These are phyloP conservation scores for Paraurostyla sp. DNA, from an alignment of 73 alveolate genomes.

Conservation along the genomic window DNA sequence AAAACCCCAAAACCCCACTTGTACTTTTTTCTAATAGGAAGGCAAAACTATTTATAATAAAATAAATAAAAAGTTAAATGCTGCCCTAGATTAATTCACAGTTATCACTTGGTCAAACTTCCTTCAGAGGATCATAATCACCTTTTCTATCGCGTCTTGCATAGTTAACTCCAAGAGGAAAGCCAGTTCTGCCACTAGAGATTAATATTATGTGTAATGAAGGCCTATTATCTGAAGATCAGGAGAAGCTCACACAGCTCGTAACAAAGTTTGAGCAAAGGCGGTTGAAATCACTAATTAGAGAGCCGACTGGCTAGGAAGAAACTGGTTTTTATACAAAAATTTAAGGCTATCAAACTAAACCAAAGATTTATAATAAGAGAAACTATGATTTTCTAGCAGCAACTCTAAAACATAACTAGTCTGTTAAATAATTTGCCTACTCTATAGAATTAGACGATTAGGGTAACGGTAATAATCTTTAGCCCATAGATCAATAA, in stretches of 20 bases:
- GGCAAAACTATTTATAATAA: too few species aligned
- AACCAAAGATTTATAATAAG: constrained; percentile 27
- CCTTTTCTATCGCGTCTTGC: not conserved
- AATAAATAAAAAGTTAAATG: constrained; percentile 5
- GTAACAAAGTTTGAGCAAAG: constrained; percentile 33
- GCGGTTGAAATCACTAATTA: constrained; percentile 16
- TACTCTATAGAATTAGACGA: constrained; percentile 31
- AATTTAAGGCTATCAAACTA: constrained; percentile 35
- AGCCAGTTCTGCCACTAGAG: constrained; percentile 1
- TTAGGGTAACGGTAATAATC: not conserved
- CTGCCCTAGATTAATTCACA: constrained; percentile 22
- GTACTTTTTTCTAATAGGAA: too few species aligned
- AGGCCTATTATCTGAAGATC: constrained; percentile 28
- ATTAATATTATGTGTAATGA: constrained; percentile 27
- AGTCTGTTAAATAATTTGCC: not conserved
- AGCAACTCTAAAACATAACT: constrained; percentile 24
- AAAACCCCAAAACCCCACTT: too few species aligned
- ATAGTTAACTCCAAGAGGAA: not conserved
- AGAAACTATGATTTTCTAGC: constrained; percentile 10
- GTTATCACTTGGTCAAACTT: not conserved
- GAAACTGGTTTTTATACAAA: constrained; percentile 37
- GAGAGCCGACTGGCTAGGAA: constrained; percentile 27
- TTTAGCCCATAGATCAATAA: not conserved
- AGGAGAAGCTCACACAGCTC: not conserved
- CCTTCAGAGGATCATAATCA: constrained; percentile 24